These are phyloP conservation scores for Saturnispora diversa DNA, from an alignment of 805 yeast genomes.

Conservation along the genomic window DNA sequence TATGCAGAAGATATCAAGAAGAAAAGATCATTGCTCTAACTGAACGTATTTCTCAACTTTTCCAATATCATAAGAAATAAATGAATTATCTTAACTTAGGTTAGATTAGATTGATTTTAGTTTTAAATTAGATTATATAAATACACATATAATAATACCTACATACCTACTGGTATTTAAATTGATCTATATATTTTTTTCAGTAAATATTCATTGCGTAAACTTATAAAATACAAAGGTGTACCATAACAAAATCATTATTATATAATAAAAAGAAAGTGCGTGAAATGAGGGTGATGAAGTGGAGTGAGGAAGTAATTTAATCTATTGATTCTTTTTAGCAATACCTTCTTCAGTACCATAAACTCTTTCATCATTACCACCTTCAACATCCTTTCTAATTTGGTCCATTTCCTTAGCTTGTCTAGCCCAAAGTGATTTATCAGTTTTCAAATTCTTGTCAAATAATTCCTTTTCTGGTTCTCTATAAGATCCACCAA, in stretches of 20 bases:
- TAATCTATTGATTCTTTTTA: slow-evolving; percentile 4
- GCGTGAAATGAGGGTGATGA: not conserved
- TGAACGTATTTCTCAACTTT: slow-evolving; percentile 6
- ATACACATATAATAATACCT: not conserved
- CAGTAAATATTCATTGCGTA: too few relatives aligned
- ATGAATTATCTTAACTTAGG: not conserved
- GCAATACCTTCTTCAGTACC: slow-evolving; percentile 19
- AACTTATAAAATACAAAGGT: too few relatives aligned
- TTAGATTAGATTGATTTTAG: not conserved
- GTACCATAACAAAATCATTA: too few relatives aligned
- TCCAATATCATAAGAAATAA: slow-evolving; percentile 2
- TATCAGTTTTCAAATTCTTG: slow-evolving; percentile 46
- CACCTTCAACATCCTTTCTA: slow-evolving; percentile 74
- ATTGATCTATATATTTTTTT: too few relatives aligned
- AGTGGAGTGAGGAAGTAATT: not conserved
- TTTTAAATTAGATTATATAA: not conserved
- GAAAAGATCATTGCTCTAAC: slow-evolving; percentile 43
- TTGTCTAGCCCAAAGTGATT: slow-evolving; percentile 63
- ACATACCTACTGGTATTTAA: too few relatives aligned
- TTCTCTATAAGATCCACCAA: slow-evolving; percentile 86
- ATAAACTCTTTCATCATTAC: slow-evolving; percentile 68
- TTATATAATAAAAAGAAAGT: not conserved
- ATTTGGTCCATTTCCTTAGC: slow-evolving; percentile 67
- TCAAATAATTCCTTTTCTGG: slow-evolving; percentile 86
- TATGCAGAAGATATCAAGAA: slow-evolving; percentile 49